Evolutionary conservation across 2,329 filamentous ascomycete genomes (phyloP), one percentile per base, ranked within the genome.

Genomic region (Xylariaceae sp.): DNA sequence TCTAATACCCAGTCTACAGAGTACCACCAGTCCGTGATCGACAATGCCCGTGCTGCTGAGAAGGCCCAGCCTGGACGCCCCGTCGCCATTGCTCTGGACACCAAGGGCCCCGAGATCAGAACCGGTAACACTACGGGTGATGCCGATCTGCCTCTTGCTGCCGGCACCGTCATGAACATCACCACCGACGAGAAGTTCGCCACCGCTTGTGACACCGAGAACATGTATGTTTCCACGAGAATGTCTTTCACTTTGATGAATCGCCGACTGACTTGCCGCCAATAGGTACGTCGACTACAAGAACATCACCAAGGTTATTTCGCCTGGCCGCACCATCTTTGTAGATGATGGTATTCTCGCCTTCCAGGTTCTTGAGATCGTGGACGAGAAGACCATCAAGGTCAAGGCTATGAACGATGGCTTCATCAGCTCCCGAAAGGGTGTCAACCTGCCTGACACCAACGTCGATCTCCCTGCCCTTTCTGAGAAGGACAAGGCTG

Each of bases 281-380:
- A 13, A 6, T 39, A 93, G 90, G 87, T 97, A 92, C 73, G 89
- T 97, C 72, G 93, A 97, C 82, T 97, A 99, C 84, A 95, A 96
- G 87, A 99, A 99, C 84, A 97, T 99, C 78, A 97, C 93, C 79
- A 96, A 95, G 81, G 94, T 99, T 70, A 97, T 99, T 73, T 78
- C 89, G 74, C 81, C 85, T 61, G 94, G 93, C 73, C 92, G 94
- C 72, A 88, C 89, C 77, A 95, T 99, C 82, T 99, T 96, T 79
- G 94, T 99, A 70, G 94, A 99, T 73, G 94, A 99, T 73, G 94
- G 94, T 77, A 93, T 99, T 67, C 88, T 97, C 69, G 95, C 93
- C 30, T 97, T 99, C 71, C 89, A 97, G 74, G 94, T 99, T 64
- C 76, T 97, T 68, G 85, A 90, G 74, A 82, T 99, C 69, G 83